Percentiles rank a stretch among this genome's conserved stretches.
These are phyloP conservation scores for Phoenix roebelenii DNA, from an alignment of 176 grass and related monocot genomes.

Conservation along the genomic window DNA sequence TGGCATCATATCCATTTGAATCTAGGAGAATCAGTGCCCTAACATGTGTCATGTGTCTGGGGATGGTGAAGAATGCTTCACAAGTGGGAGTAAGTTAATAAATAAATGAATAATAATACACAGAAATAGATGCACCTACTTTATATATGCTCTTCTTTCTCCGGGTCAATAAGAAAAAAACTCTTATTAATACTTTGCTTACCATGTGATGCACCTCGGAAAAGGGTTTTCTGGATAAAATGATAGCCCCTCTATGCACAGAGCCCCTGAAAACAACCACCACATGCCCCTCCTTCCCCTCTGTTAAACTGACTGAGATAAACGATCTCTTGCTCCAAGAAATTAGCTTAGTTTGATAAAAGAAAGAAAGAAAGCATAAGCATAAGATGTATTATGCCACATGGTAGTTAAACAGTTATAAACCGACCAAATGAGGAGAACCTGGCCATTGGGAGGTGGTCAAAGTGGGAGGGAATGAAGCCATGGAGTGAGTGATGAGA, in stretches of 20 bases:
- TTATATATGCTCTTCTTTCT: no score
- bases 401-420: slow-evolving; percentile 1
- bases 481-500: no score
- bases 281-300: no score
- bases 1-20: no score
- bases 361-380: not conserved
- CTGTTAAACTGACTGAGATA: not conserved
- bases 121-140: not conserved
- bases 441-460: not conserved
- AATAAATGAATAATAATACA: not conserved
- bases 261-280: no score
- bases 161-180: no score
- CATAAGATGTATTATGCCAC: not conserved
- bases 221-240: not conserved
- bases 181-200: not conserved
- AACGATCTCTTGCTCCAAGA: not conserved
- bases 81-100: no score
- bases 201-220: not conserved
- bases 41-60: no score
- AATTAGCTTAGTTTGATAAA: not conserved
- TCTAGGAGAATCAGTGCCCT: no score
- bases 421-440: not conserved
- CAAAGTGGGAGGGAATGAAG: no score
- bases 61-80: no score
- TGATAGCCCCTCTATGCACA: not conserved